Conservation (phyloP, 2,329 filamentous ascomycete genomes). For the Pseudogymnoascus sp. region DNA sequence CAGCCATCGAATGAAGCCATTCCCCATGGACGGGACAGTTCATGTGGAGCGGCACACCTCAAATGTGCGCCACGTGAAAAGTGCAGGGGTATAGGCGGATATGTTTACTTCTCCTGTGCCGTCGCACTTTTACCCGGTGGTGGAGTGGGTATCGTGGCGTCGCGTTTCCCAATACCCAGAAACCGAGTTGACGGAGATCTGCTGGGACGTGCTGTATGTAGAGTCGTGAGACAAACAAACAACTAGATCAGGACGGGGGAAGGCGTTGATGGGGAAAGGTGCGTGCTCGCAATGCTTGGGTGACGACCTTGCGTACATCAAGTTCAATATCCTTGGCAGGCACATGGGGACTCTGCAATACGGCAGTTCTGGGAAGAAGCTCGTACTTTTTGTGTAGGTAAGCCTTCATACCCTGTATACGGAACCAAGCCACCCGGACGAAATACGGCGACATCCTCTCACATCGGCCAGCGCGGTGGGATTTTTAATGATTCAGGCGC, state of each 20-base stretch:
- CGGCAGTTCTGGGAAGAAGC: not conserved
- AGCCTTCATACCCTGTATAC: not conserved
- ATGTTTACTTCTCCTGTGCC: not conserved
- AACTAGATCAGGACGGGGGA: not conserved
- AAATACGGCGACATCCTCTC: not conserved
- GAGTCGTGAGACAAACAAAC: not conserved
- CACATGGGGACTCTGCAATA: not conserved
- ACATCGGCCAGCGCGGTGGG: not conserved
- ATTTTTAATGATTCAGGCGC: not conserved
- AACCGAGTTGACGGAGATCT: not conserved
- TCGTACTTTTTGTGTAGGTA: not conserved
- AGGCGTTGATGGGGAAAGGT: not conserved
- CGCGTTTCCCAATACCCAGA: not conserved
- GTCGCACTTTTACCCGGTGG: not conserved
- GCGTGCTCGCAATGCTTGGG: not conserved
- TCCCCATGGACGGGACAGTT: not conserved
- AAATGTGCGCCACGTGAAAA: not conserved
- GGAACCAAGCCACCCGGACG: not conserved
- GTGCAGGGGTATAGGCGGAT: not conserved
- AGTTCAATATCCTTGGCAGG: not conserved
- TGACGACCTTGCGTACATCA: not conserved
- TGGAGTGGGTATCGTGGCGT: not conserved
- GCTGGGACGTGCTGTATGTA: not conserved
- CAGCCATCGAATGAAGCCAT: not conserved
- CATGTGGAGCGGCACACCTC: not conserved